Evolutionary conservation across 2,329 filamentous ascomycete genomes (phyloP), one percentile per base, ranked within the genome.

Genomic region (Sporothrix brasiliensis): DNA sequence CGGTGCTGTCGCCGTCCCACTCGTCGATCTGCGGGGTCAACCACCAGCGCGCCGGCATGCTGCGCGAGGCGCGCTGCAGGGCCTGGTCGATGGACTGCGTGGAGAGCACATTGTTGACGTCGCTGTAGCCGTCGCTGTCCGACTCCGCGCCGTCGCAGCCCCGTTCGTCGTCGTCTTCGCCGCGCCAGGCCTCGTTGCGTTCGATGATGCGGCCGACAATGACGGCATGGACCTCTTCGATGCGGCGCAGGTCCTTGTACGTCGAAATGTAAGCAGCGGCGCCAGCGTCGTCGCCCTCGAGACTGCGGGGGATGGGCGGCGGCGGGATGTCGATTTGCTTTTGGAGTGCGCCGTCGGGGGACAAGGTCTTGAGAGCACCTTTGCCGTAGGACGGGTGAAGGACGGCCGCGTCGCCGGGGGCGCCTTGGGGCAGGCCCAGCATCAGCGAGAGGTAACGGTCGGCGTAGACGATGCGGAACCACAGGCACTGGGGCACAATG

Each of bases 401-500:
- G 10, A 70, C 60, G 19, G 56, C 65, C 16, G 14, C 39, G 52
- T 71, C 69, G 56, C 69, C 71, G 0, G 73, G 70, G 1, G 75
- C 73, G 24, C 78, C 80, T 56, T 81, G 82, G 1, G 82, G 81
- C 4, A 85, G 76, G 7, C 83, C 83, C 0, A 86, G 76, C 76
- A 85, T 80, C n/a, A 86, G 74, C 3, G 79, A 84, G 2, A 86
- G 77, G 61, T 83, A 83, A 2, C 84, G 81, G 69, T 87, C 84
- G 1, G 79, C 76, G 24, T 77, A 76, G 0, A 85, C 75, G 0
- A 86, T 77, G 10, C 81, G 82, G 67, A 80, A 83, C 84, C 84
- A 86, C 71, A 85, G 76, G 58, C 78, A 76, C 47, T 78, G 76
- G 0, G 79, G 77, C n/a, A 79, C 73, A 3, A 81, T 74, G 13